Evolutionary conservation across 257 asterid genomes (phyloP).

Genomic region (Cordia subcordata): DNA sequence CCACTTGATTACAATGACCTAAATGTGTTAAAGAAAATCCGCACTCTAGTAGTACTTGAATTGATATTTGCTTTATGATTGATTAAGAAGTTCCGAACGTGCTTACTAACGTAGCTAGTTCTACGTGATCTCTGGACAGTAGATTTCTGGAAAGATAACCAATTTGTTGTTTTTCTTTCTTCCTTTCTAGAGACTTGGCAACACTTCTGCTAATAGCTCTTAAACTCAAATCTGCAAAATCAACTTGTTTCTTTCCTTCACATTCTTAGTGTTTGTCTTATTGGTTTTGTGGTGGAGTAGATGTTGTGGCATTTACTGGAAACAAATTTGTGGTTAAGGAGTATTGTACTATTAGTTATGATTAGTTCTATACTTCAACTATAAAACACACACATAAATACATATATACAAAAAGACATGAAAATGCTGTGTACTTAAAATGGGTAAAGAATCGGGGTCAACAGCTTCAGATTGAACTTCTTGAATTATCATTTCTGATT

Average conservation of each 20-base stretch:
- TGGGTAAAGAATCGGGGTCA: constrained; percentile 15
- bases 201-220: too few relatives aligned
- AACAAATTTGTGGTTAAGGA: constrained; percentile 15
- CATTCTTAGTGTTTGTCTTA: too few relatives aligned
- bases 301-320: constrained; percentile 2
- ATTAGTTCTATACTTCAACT: constrained; percentile 28
- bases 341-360: constrained; percentile 22
- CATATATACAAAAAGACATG: too few relatives aligned
- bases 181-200: too few relatives aligned
- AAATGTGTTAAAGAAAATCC: constrained; percentile 6
- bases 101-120: background rate
- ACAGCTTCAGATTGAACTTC: constrained; percentile 20
- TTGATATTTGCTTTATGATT: background rate
- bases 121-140: background rate
- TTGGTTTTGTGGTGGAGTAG: too few relatives aligned
- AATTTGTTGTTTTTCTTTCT: too few relatives aligned
- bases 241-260: too few relatives aligned
- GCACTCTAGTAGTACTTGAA: background rate
- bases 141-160: too few relatives aligned
- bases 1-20: constrained; percentile 37
- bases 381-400: constrained; percentile 27
- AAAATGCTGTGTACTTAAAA: constrained; percentile 21
- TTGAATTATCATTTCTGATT: constrained; percentile 17
- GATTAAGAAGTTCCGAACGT: background rate
- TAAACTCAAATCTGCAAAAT: too few relatives aligned